Evolutionary conservation across 1,284 basidiomycete genomes (phyloP).

Genomic region (Cryptococcus amylolentus): DNA sequence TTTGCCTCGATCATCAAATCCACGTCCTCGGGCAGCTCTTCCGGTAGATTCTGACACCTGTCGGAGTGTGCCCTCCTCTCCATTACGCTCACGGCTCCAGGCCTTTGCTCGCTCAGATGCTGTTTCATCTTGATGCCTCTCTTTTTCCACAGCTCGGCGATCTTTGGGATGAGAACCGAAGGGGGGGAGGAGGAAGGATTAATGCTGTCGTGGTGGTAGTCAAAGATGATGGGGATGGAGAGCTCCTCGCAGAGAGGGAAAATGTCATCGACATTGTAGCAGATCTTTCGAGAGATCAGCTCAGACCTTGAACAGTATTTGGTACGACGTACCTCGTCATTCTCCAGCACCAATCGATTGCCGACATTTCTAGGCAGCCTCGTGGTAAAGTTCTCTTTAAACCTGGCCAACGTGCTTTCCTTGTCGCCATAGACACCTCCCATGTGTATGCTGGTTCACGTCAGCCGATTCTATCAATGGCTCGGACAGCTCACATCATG

Average conservation of each 20-base stretch:
- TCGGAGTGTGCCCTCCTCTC: slow-evolving; percentile 81
- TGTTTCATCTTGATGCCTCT: slow-evolving; percentile 78
- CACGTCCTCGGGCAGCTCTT: slow-evolving; percentile 61
- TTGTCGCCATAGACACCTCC: slow-evolving; percentile 82
- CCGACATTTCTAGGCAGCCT: slow-evolving; percentile 63
- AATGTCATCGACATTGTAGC: slow-evolving; percentile 81
- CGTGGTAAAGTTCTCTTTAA: slow-evolving; percentile 65
- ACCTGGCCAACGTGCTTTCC: slow-evolving; percentile 62
- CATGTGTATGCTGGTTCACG: slow-evolving; percentile 35
- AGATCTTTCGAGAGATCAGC: slow-evolving; percentile 56
- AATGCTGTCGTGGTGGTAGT: slow-evolving; percentile 68
- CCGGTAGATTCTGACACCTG: slow-evolving; percentile 34
- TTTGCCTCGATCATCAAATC: slow-evolving; percentile 77
- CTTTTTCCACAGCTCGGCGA: slow-evolving; percentile 72
- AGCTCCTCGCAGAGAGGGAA: slow-evolving; percentile 78
- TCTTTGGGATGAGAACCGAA: slow-evolving; percentile 52
- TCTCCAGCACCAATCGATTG: slow-evolving; percentile 77
- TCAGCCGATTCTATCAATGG: neutral
- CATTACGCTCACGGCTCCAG: slow-evolving; percentile 71
- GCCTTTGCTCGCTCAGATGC: slow-evolving; percentile 76
- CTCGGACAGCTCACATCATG: slow-evolving; percentile 36
- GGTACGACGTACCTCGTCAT: slow-evolving; percentile 66
- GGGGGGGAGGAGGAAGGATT: slow-evolving; percentile 49
- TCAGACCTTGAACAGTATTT: neutral
- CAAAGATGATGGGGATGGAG: slow-evolving; percentile 60